A percentile compares a stretch with the other conserved stretches of the same genome.
Conservation (phyloP, 169 alveolate genomes). For the Plasmodium sp. region DNA sequence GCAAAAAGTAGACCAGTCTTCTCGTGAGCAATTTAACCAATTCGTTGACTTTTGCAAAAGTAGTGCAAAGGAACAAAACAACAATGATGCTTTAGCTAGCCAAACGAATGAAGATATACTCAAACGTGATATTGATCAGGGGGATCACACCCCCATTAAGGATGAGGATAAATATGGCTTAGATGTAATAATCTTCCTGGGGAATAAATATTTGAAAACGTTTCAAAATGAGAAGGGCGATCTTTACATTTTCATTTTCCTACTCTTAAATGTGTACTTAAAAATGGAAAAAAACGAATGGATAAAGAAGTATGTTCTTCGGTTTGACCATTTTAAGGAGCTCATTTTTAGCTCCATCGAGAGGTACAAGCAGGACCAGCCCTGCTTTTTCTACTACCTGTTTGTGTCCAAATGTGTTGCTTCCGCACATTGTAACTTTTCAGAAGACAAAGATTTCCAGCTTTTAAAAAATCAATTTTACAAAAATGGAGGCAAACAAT, state of each 20-base stretch:
- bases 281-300: slow-evolving; percentile 61
- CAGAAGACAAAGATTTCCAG: slow-evolving; percentile 12
- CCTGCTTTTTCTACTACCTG: slow-evolving; percentile 38
- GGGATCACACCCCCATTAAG: background rate
- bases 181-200: slow-evolving; percentile 36
- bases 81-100: background rate
- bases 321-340: slow-evolving; percentile 29
- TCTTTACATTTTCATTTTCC: slow-evolving; percentile 25
- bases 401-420: slow-evolving; percentile 32
- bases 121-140: slow-evolving; percentile 15
- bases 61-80: background rate
- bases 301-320: slow-evolving; percentile 14
- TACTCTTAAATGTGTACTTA: slow-evolving; percentile 31
- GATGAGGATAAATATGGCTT: slow-evolving; percentile 59
- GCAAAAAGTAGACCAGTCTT: background rate
- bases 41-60: slow-evolving; percentile 19
- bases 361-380: slow-evolving; percentile 11
- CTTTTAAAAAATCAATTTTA: slow-evolving; percentile 19
- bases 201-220: slow-evolving; percentile 37
- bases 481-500: background rate
- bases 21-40: background rate
- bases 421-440: background rate
- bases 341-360: slow-evolving; percentile 19
- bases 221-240: slow-evolving; percentile 15
- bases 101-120: slow-evolving; percentile 10